phyloP scores from a whole-genome alignment of 179 eudicot species.

The Spinacia oleracea region DNA sequence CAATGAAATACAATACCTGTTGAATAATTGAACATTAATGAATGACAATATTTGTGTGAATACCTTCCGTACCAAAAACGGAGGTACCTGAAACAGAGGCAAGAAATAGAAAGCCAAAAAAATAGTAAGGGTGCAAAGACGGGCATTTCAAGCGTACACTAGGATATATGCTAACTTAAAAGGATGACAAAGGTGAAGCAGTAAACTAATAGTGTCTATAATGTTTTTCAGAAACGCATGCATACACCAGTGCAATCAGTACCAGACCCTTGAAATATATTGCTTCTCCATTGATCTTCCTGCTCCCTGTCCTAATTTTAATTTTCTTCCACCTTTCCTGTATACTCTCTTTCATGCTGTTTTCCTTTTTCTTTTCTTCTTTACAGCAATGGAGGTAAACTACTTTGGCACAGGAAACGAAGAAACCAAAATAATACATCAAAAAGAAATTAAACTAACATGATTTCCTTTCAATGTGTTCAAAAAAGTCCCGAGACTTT shows the following conservation, averaged over 20 bases:
- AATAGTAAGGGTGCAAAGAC: background rate
- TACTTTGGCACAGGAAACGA: conserved; percentile 7
- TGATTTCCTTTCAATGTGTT: conserved; percentile 72
- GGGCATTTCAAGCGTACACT: background rate
- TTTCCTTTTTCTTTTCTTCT: background rate
- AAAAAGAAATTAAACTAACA: conserved; percentile 48
- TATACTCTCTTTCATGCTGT: background rate
- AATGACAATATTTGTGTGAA: conserved; percentile 96
- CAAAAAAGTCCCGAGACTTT: conserved; percentile 75
- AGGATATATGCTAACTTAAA: conserved; percentile 1
- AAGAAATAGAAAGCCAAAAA: conserved; percentile 14
- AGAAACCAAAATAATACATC: background rate
- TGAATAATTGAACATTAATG: conserved; percentile 95
- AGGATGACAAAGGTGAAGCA: background rate
- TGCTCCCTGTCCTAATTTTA: background rate
- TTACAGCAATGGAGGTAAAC: background rate
- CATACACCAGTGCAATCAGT: background rate
- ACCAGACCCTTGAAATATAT: background rate
- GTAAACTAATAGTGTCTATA: background rate
- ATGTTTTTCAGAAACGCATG: background rate
- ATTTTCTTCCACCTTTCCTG: background rate
- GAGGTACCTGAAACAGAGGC: conserved; percentile 66
- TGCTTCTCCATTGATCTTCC: background rate
- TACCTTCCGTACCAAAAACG: conserved; percentile 90
- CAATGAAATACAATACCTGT: conserved; percentile 54